Base-by-base conservation (phyloP, 2,329 filamentous ascomycete genomes). In the Pseudocercospora ulei region DNA sequence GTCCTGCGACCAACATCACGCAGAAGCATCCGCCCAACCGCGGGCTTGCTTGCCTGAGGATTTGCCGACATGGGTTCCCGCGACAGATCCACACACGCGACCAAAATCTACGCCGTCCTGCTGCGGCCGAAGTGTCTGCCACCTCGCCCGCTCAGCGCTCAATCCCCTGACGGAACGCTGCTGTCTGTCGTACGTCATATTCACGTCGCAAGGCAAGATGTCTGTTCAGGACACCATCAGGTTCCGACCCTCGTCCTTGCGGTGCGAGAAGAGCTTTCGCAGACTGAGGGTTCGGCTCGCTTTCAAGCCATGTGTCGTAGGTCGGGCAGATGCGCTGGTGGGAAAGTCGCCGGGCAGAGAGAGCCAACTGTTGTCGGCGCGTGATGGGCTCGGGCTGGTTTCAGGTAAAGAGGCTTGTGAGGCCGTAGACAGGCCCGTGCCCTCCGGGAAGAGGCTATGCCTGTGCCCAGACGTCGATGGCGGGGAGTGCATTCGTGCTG, bases 371-470 rank as follows among this genome's bases (percentile, higher is more conserved):
- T 48, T 46, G 13, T 25, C 39, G 16, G 43, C 31, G 4, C 18
- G n/a, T 3, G 17, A 19, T 2, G 37, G 41, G 14, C 38, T 45
- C 18, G 20, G 23, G 20, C 18, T 24, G 7, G 42, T 24, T 6
- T 43, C 26, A 8, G 25, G 38, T 8, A 31, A 17, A 13, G 35
- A 40, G 11, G 44, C 29, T 37, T 49, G 43, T 13, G 39, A 42
- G 4, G 48, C 38, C 3, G 45, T 41, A 8, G 44, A 23, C 18
- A 41, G 48, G n/a, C 36, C 38, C 7, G 31, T 31, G n/a, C 36
- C 30, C 17, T 44, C 47, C 4, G 48, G 43, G n/a, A 49, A 51
- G 13, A 49, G 41, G n/a, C 22, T 33, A 2, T 44, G 41, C 8
- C 23, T 33, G n/a, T 42, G 38, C 5, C 44, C 24, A 11, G 38